Base-by-base conservation (phyloP, 1,284 basidiomycete species). In the Blastosporella zonata region DNA sequence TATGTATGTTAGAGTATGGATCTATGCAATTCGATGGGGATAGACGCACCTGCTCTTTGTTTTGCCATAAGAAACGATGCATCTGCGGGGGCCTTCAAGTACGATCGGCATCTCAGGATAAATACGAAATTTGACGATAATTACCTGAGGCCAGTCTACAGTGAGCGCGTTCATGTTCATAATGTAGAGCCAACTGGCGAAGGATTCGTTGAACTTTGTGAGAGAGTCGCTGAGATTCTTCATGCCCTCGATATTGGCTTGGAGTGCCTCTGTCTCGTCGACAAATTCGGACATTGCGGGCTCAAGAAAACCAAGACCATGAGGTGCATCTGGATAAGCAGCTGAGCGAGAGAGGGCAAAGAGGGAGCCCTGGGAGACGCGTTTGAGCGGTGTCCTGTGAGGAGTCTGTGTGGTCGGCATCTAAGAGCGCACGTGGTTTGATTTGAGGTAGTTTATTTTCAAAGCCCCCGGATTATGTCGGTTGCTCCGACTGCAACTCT, bases 111-210 rank as follows among this genome's bases (percentile, higher is more conserved):
- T 31, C 20, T 46, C 9, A 34, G 15, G 13, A 15, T 5, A 7
- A 7, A 10, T 40, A 5, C 4, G 23, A 17, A 2, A 20, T 13
- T 7, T 9, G 10, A 8, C 40, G 6, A 61, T 1, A 46, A 78
- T 51, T 58, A 87, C 91, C 77, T 95, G 87, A 0, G 82, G 81
- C 93, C 93, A 97, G 65, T 96, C 93, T 0, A 87, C 85, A 22
- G 93, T 94, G 55, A 95, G 81, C 1, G 92, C 87, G 62, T 96
- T 95, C 91, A 97, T 96, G 64, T 93, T 88, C 79, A 97, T 83
- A 8, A 87, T 84, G 65, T 94, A 95, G 15, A 97, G 68, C 77
- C 87, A 95, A 64, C 90, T 92, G 8, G 93, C 87, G 62, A 97
- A 97, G 33, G 85, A 85, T 65, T 97, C 94, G 64, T 97, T 96